Evolutionary conservation across 495 filamentous ascomycete species (phyloP), one percentile per base, ranked within the genome.

Genomic region (Tuber calosporum): DNA sequence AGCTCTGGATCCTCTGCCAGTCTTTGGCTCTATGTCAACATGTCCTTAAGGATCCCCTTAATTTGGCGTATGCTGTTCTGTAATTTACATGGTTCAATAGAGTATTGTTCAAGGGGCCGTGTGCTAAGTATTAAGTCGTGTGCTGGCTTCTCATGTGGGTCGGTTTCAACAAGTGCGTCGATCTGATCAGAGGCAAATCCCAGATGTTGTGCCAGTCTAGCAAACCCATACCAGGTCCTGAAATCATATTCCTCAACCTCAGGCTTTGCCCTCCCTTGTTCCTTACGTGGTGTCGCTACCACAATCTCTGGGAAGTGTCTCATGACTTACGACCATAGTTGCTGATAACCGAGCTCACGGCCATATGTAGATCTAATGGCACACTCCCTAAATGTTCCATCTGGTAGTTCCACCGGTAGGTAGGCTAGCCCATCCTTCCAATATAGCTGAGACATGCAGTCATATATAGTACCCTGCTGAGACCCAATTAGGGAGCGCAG

Each of bases 291-390:
- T n/a, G 69, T 13, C 4, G 20, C 36, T 1, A 42, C 67, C 1
- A 75, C 73, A 41, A 75, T 68, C 40, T 53, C 40, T 4, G 73
- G 69, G 43, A 69, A 75, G 62, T 75, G 73, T 5, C 69, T 41
- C 69, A 75, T 75, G 8, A 66, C 11, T 26, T 75, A 75, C 42
- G 72, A 62, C 69, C 73, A 72, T 6, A 75, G 69, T 15, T 72
- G 42, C 34, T 67, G 39, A 26, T 75, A 72, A 36, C 73, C 73
- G 11, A 72, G 4, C 68, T 75, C 69, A 36, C 53, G 67, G 2
- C 19, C 48, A n/a, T 38, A 15, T 5, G 11, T 5, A 41, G 19
- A 15, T 30, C 20, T 11, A 4, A 62, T 36, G 13, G 36, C 1
- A 40, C 34, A 40, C 0, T 36, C 9, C 19, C 34, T 40, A 26